Conservation (phyloP, 2,329 filamentous ascomycete genomes). For the Neurospora sp. region DNA sequence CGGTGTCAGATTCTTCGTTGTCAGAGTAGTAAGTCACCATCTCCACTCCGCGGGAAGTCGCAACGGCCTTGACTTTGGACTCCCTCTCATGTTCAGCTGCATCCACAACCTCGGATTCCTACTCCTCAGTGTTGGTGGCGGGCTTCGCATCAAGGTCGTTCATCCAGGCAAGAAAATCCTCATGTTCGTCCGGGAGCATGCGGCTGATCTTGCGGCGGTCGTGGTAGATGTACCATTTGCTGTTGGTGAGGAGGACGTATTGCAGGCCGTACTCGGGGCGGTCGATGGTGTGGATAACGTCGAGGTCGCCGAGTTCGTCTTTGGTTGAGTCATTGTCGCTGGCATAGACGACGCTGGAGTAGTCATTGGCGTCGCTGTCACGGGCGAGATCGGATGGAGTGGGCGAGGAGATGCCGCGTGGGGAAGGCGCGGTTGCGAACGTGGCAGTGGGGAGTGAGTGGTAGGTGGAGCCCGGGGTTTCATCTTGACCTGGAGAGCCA, state of each 20-base stretch:
- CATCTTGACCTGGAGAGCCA: fast-evolving
- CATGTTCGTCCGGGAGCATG: background rate
- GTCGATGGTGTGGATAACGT: background rate
- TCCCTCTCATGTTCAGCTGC: background rate
- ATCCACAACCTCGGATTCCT: background rate
- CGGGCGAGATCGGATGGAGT: background rate
- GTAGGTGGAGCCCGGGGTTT: too few species aligned
- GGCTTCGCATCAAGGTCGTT: background rate
- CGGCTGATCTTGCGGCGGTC: background rate
- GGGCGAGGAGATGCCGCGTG: background rate
- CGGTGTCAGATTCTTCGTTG: background rate
- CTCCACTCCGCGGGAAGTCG: background rate
- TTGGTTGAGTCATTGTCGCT: background rate
- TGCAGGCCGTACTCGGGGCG: background rate
- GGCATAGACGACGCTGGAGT: background rate
- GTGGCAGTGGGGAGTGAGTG: background rate
- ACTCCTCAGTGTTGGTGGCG: background rate
- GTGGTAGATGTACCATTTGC: background rate
- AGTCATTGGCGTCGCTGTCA: background rate
- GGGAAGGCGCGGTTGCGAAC: background rate
- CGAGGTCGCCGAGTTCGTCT: background rate
- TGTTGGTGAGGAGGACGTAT: background rate
- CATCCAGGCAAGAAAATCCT: background rate
- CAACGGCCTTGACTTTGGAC: background rate
- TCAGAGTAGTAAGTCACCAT: background rate